Conservation (phyloP, 2,329 filamentous ascomycete genomes). For the Aspergillus quadricinctus region DNA sequence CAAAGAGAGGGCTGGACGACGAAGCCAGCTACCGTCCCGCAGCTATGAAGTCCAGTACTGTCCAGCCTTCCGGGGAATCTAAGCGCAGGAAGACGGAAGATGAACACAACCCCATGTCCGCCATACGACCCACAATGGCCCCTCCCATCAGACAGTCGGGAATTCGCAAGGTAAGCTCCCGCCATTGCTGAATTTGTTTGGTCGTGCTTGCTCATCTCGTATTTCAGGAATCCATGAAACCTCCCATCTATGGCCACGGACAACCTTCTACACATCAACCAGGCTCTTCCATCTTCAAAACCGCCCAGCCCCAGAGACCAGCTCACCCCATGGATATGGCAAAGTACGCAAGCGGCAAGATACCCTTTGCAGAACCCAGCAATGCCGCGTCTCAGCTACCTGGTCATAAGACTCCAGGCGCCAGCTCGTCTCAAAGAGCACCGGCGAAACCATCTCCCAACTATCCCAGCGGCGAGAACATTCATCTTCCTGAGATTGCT, state of each 20-base stretch:
- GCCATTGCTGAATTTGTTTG: neutral
- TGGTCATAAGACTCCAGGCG: conserved; percentile 63
- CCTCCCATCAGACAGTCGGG: conserved; percentile 80
- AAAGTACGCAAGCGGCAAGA: conserved; percentile 82
- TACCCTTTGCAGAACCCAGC: conserved; percentile 74
- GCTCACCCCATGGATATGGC: conserved; percentile 75
- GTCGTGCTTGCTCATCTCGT: neutral
- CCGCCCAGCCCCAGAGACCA: conserved; percentile 55
- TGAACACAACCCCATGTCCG: conserved; percentile 60
- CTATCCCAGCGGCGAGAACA: conserved; percentile 83
- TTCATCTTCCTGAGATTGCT: conserved; percentile 89
- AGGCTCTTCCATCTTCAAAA: conserved; percentile 34
- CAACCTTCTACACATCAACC: conserved; percentile 31
- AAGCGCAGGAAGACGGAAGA: conserved; percentile 78
- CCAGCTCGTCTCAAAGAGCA: conserved; percentile 39
- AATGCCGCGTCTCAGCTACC: conserved; percentile 46
- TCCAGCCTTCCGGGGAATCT: conserved; percentile 65
- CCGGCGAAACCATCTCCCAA: conserved; percentile 67
- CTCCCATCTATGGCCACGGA: conserved; percentile 37
- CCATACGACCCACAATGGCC: conserved; percentile 66
- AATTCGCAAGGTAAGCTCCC: conserved; percentile 59
- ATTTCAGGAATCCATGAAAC: conserved; percentile 31
- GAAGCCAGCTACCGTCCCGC: conserved; percentile 48
- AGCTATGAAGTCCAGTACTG: conserved; percentile 37
- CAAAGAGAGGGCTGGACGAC: conserved; percentile 69